Evolutionary conservation across 1,284 basidiomycete genomes (phyloP).

Genomic region (Trichosporon ovoides): DNA sequence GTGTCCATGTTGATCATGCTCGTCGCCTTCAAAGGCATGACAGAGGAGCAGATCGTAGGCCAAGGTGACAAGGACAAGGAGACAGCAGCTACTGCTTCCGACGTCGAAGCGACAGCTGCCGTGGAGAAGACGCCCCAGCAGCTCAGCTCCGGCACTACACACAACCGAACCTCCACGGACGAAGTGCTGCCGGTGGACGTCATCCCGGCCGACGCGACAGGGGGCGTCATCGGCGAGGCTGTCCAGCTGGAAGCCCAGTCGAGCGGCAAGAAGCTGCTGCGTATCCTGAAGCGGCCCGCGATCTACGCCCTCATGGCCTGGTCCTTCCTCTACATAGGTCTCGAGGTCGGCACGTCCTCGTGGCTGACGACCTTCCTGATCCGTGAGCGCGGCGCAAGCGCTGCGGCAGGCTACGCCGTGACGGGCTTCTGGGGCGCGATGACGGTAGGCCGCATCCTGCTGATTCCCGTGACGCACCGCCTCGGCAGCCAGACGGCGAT

Average conservation of each 20-base stretch:
- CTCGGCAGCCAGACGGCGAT: constrained; percentile 25
- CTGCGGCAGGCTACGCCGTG: constrained; percentile 19
- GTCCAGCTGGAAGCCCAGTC: neutral
- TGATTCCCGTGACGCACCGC: constrained; percentile 25
- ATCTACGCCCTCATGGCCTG: constrained; percentile 14
- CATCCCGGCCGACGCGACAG: neutral
- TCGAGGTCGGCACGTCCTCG: constrained; percentile 13
- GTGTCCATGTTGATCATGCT: constrained; percentile 10
- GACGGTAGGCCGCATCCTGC: constrained; percentile 21
- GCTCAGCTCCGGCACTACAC: too few relatives aligned
- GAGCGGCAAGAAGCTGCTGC: constrained; percentile 14
- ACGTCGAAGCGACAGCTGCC: neutral
- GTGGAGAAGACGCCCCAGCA: too few relatives aligned
- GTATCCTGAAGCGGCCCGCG: constrained; percentile 13
- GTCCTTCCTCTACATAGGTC: constrained; percentile 18
- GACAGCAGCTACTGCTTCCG: neutral
- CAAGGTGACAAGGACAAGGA: neutral
- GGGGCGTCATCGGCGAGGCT: neutral
- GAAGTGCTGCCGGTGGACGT: neutral
- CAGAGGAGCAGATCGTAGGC: constrained; percentile 20
- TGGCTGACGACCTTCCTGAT: constrained; percentile 21
- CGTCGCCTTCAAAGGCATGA: constrained; percentile 15
- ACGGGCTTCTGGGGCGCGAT: constrained; percentile 26
- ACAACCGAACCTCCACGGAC: too few relatives aligned
- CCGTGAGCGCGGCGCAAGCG: constrained; percentile 17